Evolutionary conservation across 352 stramenopile genomes (phyloP), one percentile per base, ranked within the genome.

Genomic region (Phytophthora colocasiae): DNA sequence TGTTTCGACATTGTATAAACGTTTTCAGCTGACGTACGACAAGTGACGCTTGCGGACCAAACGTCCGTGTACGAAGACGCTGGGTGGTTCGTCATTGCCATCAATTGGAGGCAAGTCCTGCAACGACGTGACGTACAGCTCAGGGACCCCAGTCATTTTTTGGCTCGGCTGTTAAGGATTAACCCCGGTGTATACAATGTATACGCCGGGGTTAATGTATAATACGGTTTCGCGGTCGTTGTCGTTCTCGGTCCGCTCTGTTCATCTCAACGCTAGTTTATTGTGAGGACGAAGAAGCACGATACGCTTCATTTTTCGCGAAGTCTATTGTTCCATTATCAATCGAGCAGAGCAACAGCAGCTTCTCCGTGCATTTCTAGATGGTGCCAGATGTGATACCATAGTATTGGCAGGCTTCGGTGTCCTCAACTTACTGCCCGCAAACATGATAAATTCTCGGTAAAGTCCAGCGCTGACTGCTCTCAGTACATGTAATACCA

Each of bases 41-140:
- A 96, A 87, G 44, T 90, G 90, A 58, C 88, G 85, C 40, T 92
- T 94, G 57, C 85, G 86, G 11, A 94, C 60, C 31, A 93, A 89
- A 38, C 79, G 84, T 4, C 88, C 88, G n/a, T 73, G 69, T 19
- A 95, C 77, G 5, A 43, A 66, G 26, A 85, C 73, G 49, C 47
- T 63, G 6, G 43, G 22, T 15, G 31, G 17, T 14, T 74, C 46
- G 14, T 46, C 32, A 32, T 47, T 50, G 52, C 45, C 29, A 15
- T 56, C 36, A 19, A 71, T 15, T 27, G 53, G 31, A 17, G 58
- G 49, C 12, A 77, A 41, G 45, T 74, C 69, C 15, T 54, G 17
- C 31, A 58, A 41, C 39, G 43, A 24, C 34, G 49, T 34, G 31
- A 77, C n/a, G 11, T 53, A 48, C 19, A 66, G 5, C 22, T 39